Base-by-base conservation (phyloP, 805 yeast species). In the Wickerhamiella qilinensis region DNA sequence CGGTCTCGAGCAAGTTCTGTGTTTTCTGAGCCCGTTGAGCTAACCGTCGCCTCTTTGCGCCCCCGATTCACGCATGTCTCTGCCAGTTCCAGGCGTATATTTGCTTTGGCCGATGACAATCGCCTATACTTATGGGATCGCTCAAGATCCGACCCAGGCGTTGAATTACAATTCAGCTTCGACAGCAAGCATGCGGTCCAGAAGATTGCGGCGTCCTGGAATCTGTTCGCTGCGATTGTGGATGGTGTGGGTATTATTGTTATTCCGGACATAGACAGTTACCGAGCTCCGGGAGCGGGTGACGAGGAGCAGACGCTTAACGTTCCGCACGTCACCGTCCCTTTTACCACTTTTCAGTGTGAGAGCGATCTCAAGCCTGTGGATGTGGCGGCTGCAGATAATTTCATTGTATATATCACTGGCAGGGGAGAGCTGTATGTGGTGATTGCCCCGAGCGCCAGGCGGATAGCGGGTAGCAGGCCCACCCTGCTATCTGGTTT, bases 131-230 rank as follows among this genome's bases (percentile, higher is more conserved):
- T n/a, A n/a, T n/a, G n/a, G n/a, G n/a, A n/a, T n/a, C n/a, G n/a
- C n/a, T n/a, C n/a, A n/a, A n/a, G n/a, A n/a, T n/a, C n/a, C 4
- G 16, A 33, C 16, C 32, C 31, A 3, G 24, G 22, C 6, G 35
- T 34, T 14, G 21, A 33, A 3, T 35, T 22, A 35, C 44, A n/a
- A n/a, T n/a, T n/a, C n/a, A n/a, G n/a, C n/a, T n/a, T n/a, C n/a
- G n/a, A n/a, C n/a, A n/a, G n/a, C n/a, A n/a, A n/a, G n/a, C n/a
- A n/a, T n/a, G n/a, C n/a, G n/a, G n/a, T n/a, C n/a, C n/a, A 3
- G 42, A 46, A 67, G 44, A 65, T 74, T 8, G 62, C 64, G 11
- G 76, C 82, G 15, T 91, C 88, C 0, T 79, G 88, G 88, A 66
- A 69, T 41, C 54, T 67, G 14, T 68, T 71, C 37, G 69, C 71